Evolutionary conservation across 441 rosid species (phyloP), one percentile per base, ranked within the genome.

Genomic region (Oxalis stricta): DNA sequence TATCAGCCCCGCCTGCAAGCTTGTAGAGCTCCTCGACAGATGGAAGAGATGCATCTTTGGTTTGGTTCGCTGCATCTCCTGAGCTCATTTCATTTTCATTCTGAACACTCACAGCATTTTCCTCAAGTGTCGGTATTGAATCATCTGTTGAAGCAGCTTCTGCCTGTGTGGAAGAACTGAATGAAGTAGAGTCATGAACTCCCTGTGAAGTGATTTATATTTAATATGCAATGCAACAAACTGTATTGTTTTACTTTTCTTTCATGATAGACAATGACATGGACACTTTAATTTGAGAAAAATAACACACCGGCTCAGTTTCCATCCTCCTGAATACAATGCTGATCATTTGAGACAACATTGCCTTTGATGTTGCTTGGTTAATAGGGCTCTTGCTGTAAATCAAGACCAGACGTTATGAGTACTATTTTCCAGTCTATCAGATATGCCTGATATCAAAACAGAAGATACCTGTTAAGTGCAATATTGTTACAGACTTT

Each of bases 361-460:
- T 92, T 54, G 99, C 99, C 73, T 87, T 92, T 26, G 99, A 84
- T 18, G 99, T 92, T 32, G 93, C 94, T 75, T 92, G 99, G 65
- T 92, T 87, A 63, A 92, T 69, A 16, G 87, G 95, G 71, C 96
- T 92, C 87, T 92, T 92, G 85, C 97, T 92, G 60, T 72, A 75
- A 50, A 66, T 42, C 55, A 59, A 69, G 52, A 65, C 45, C 33
- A 60, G 38, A 54, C 28, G 60, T 46, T 49, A 55, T 58, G 36
- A 73, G 56, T 49, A 46, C 63, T n/a, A 28, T 42, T 46, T 46
- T 48, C 57, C 41, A 49, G 52, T 41, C 32, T 38, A 53, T 38
- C 45, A 50, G 10, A 32, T 45, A 48, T 18, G 38, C 12, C 55
- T 31, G 15, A 31, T 10, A 48, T 18, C 43, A 58, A 50, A 38